These are phyloP conservation scores for Cyclostephanos invisitatus DNA, from an alignment of 108 stramenopile genomes.

Conservation along the genomic window DNA sequence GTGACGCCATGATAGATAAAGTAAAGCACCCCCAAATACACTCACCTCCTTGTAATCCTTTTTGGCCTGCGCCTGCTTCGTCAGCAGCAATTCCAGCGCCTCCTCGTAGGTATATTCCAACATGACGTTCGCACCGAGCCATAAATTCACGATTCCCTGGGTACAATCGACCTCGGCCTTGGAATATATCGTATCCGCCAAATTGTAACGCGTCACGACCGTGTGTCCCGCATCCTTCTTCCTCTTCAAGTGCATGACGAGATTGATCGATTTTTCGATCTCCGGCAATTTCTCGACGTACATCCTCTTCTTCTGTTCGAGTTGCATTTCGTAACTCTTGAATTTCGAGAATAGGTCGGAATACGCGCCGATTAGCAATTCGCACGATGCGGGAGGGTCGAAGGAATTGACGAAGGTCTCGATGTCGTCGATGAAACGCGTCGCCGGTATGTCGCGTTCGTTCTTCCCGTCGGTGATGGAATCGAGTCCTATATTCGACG, in stretches of 20 bases:
- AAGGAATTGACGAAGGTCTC: constrained; percentile 75
- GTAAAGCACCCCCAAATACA: too few species aligned
- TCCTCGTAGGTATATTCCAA: constrained; percentile 98
- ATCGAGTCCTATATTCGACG: constrained; percentile 64
- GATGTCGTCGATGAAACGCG: constrained; percentile 89
- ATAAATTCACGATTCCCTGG: constrained; percentile 92
- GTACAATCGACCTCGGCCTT: constrained; percentile 90
- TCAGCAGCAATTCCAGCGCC: constrained; percentile 80
- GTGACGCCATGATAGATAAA: too few species aligned
- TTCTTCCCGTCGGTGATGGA: constrained; percentile 83
- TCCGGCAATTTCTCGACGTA: constrained; percentile 79
- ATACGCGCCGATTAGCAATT: constrained; percentile 89
- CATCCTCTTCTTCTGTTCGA: constrained; percentile 70
- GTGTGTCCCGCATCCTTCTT: constrained; percentile 68
- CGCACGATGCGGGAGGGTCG: constrained; percentile 76
- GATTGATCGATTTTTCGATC: constrained; percentile 81
- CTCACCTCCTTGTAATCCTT: constrained; percentile 65
- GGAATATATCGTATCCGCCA: constrained; percentile 94
- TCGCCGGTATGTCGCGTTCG: constrained; percentile 73
- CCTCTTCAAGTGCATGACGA: constrained; percentile 69
- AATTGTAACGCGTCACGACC: constrained; percentile 84
- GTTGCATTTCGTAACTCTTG: constrained; percentile 75
- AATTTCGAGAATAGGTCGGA: constrained; percentile 85
- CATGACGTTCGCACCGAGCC: constrained; percentile 99
- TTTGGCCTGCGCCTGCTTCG: constrained; percentile 62